These are phyloP conservation scores for Selaginella tamariscina DNA, from an alignment of 75 land plant genomes.

Conservation along the genomic window DNA sequence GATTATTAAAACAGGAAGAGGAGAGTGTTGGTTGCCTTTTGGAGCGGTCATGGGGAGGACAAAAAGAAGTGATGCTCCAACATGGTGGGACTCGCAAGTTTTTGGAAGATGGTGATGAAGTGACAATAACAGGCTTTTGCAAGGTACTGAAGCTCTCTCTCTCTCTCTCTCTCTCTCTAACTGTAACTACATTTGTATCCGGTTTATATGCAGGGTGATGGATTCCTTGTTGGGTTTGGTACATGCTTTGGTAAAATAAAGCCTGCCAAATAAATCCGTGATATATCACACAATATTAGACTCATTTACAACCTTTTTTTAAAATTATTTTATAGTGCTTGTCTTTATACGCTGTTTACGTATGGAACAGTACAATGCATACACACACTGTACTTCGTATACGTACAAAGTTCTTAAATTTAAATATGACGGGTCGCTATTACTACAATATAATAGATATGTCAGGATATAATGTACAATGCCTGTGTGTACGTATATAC, in stretches of 20 bases:
- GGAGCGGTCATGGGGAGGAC: conserved; percentile 72
- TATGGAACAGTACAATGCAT: no score
- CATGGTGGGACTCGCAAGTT: conserved; percentile 49
- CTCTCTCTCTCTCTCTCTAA: not conserved
- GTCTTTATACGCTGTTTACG: no score
- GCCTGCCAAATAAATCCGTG: not conserved
- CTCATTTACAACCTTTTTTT: no score
- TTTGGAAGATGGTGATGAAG: conserved; percentile 96
- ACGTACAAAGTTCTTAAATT: no score
- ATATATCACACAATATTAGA: not conserved
- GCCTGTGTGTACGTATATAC: no score
- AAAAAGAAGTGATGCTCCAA: conserved; percentile 39
- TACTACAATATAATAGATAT: no score
- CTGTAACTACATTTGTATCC: not conserved
- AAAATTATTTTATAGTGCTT: no score
- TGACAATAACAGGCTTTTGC: conserved; percentile 58
- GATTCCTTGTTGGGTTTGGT: conserved; percentile 79
- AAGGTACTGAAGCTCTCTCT: conserved; percentile 35
- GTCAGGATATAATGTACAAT: no score
- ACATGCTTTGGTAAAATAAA: conserved; percentile 62
- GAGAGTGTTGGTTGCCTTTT: conserved; percentile 72
- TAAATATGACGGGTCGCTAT: no score
- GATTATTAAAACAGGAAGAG: conserved; percentile 71
- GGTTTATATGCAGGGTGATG: conserved; percentile 51
- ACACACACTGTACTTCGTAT: no score